These are phyloP conservation scores for Pythium dissotocum DNA, from an alignment of 352 stramenopile genomes.

Conservation along the genomic window DNA sequence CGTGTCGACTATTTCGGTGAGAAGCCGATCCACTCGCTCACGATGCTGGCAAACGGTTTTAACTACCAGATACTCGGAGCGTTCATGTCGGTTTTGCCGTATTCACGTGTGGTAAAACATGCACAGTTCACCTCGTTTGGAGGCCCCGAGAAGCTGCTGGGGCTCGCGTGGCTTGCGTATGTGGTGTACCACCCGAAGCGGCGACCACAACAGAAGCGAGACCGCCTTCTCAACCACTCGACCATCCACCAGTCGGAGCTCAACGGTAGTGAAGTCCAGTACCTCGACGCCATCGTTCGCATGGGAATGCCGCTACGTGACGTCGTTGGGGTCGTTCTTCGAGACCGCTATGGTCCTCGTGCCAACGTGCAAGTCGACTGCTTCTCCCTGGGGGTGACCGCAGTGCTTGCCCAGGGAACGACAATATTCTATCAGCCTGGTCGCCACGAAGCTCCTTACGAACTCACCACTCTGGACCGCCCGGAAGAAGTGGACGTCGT, in stretches of 20 bases:
- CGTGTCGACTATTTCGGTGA: not conserved
- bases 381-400: slow-evolving; percentile 5
- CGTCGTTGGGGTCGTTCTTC: not conserved
- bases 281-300: not conserved
- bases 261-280: slow-evolving; percentile 1
- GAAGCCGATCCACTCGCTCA: not conserved
- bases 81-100: not conserved
- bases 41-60: not conserved
- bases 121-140: not conserved
- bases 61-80: not conserved
- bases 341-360: slow-evolving; percentile 1
- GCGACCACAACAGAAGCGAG: not conserved
- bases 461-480: not conserved
- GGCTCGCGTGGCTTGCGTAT: slow-evolving; percentile 13
- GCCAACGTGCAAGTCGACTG: not conserved
- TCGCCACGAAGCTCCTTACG: not conserved
- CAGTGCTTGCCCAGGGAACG: not conserved
- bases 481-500: slow-evolving; percentile 11
- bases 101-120: not conserved
- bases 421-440: slow-evolving; percentile 6
- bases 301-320: slow-evolving; percentile 4
- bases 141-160: not conserved
- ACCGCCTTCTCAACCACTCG: not conserved
- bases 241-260: not conserved
- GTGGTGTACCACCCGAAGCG: slow-evolving; percentile 2